Percentiles rank a stretch among this genome's conserved stretches.
These are phyloP conservation scores for Cadophora luteo-olivacea DNA, from an alignment of 2,329 filamentous ascomycete species.

Conservation along the genomic window DNA sequence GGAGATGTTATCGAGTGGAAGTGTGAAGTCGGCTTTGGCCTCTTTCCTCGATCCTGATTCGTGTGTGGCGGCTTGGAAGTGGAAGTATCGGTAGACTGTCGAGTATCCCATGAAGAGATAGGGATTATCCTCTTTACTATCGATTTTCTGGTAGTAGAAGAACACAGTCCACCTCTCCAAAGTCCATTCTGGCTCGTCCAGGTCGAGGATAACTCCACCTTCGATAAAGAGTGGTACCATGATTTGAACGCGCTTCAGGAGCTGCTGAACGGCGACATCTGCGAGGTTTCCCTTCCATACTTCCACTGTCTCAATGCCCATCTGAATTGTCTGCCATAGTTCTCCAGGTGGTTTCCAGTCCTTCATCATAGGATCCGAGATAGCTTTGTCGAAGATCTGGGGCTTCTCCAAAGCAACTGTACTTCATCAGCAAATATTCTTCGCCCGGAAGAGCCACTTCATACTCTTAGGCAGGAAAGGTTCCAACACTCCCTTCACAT, in stretches of 20 bases:
- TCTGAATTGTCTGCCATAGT: conserved; percentile 68
- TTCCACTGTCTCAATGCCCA: conserved; percentile 72
- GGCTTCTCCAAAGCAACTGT: conserved; percentile 71
- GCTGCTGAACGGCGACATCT: conserved; percentile 70
- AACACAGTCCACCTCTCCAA: conserved; percentile 90
- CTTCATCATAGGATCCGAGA: conserved; percentile 52
- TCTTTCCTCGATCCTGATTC: conserved; percentile 45
- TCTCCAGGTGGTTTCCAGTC: conserved; percentile 77
- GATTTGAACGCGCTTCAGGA: conserved; percentile 84
- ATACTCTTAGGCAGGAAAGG: conserved; percentile 72
- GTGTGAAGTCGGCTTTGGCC: conserved; percentile 48
- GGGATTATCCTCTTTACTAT: conserved; percentile 52
- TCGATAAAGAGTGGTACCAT: conserved; percentile 90
- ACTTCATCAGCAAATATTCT: conserved; percentile 20
- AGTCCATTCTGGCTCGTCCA: conserved; percentile 75
- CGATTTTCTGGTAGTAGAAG: conserved; percentile 76
- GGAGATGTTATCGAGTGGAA: conserved; percentile 41
- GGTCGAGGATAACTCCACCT: conserved; percentile 77
- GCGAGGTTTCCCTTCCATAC: conserved; percentile 82
- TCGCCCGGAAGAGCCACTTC: conserved; percentile 30
- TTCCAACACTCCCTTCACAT: conserved; percentile 63
- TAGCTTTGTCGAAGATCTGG: conserved; percentile 64
- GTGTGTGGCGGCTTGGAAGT: conserved; percentile 57
- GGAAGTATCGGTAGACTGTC: conserved; percentile 88
- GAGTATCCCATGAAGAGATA: conserved; percentile 90